Evolutionary conservation across 2,329 filamentous ascomycete species (phyloP), one percentile per base, ranked within the genome.

Genomic region (Diaporthe ampelina): DNA sequence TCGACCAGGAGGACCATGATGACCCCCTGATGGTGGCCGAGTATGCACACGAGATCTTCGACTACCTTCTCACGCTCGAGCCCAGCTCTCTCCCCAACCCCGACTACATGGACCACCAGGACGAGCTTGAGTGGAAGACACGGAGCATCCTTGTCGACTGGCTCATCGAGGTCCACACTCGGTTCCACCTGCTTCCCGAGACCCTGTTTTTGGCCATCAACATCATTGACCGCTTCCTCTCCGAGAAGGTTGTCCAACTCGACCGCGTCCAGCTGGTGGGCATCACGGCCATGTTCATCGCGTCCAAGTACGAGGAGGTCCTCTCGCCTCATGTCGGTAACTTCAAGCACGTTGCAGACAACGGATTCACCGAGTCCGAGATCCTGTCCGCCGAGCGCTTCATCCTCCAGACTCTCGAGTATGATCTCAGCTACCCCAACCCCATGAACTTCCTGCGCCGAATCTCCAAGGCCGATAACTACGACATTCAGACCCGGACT

Each of bases 381-480:
- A 98, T 99, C 78, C 89, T 99, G 52, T 96, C 94, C 81, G 97
- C 97, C n/a, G 97, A 99, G 85, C 94, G 97, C 78, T 98, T 97
- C 83, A 93, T 99, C 78, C 92, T 99, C 70, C 91, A 91, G 78
- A 95, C 95, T 8, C 90, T 99, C 76, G 93, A 98, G 86, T 99
- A 98, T 84, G 96, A 99, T 82, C 91, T 99, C 77, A 98, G 95
- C 87, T 99, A 98, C 82, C 97, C 97, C 73, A 99, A 99, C 85
- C 97, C 97, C 29, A 99, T 99, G 97, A 99, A 99, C 90, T 99
- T 99, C 87, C 91, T 99, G 76, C 94, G 97, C 77, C 94, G 97
- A 78, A 98, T 99, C 84, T 98, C 96, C 76, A 99, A 99, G 89
- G 97, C 97, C 81, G 97, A 99, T 86, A 97, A 97, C 88, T 99